Evolutionary conservation across 2,329 filamentous ascomycete genomes (phyloP), one percentile per base, ranked within the genome.

Genomic region (Penicillium sp.): DNA sequence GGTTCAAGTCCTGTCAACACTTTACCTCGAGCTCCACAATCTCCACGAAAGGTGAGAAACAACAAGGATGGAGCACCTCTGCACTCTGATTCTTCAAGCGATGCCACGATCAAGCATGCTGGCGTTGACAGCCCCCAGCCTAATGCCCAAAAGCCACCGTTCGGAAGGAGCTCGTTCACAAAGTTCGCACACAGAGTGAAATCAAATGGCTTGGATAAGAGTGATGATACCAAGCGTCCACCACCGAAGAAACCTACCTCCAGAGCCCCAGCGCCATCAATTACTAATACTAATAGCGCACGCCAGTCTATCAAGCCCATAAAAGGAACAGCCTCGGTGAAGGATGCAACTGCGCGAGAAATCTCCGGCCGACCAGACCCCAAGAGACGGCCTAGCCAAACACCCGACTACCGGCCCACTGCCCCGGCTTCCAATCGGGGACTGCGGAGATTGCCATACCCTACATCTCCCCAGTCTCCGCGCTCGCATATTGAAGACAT

Each of bases 141-240:
- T 4, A 47, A 47, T 31, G 47, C 50, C 14, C 55, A 59, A 16
- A 64, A 61, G 42, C 50, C 47, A 13, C 46, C 52, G 7, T 54
- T 57, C 20, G 54, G 50, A 10, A 68, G 62, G 44, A 47, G 56
- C 9, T 57, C 67, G 4, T 48, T 69, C 13, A 50, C 62, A 2
- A 69, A 57, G 32, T 53, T 69, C 28, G 60, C 68, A 5, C 66
- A 69, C 27, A 69, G 62, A 40, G 60, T 67, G 20, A 68, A 61
- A 34, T 51, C 60, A 20, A 47, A 49, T 22, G 44, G 43, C 10
- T 36, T 42, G 3, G 66, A 67, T 32, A 66, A 60, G 28, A 57
- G 50, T 11, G 58, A 60, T 1, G 18, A 39, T 26, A 47, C 42
- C 22, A 67, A 60, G 39, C 50, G 52, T 6, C 44, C 44, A 10